Evolutionary conservation across 306 rosid species (phyloP).

Genomic region (Cicer pinnatifidum): DNA sequence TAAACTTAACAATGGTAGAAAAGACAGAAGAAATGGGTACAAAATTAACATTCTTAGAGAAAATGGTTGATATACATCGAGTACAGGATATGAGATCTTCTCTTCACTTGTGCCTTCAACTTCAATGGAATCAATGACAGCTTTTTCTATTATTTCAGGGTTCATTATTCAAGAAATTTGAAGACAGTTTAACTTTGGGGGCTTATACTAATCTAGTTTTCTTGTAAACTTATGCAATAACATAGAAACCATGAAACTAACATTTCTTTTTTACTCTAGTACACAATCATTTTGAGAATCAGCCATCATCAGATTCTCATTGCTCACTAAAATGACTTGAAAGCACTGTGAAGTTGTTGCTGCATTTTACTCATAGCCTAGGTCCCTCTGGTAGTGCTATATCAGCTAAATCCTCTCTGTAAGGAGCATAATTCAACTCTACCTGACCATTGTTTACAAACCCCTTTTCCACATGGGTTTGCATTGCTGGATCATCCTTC

Average conservation of each 20-base stretch:
- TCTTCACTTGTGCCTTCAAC: background rate
- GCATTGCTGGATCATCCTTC: conserved; percentile 49
- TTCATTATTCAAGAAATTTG: conserved; percentile 27
- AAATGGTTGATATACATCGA: conserved; percentile 17
- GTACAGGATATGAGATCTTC: conserved; percentile 8
- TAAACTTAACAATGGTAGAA: background rate
- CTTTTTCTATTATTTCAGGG: background rate
- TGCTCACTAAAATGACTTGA: conserved; percentile 5
- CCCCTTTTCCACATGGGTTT: conserved; percentile 63
- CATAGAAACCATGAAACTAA: conserved; percentile 12
- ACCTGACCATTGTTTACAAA: conserved; percentile 33
- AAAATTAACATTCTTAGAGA: background rate
- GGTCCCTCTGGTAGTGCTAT: conserved; percentile 51
- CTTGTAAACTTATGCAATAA: background rate
- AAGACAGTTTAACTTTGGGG: background rate
- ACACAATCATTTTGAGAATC: conserved; percentile 6
- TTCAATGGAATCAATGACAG: background rate
- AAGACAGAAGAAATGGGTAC: background rate
- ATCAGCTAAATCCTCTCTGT: conserved; percentile 69
- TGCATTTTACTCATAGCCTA: conserved; percentile 7
- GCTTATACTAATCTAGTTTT: conserved; percentile 1
- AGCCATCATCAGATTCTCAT: conserved; percentile 19
- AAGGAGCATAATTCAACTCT: conserved; percentile 49
- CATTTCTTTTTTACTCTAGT: background rate
- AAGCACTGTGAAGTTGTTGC: conserved; percentile 8